phyloP scores from a whole-genome alignment of 208 protist genomes.

The Leishmania amazonensis region DNA sequence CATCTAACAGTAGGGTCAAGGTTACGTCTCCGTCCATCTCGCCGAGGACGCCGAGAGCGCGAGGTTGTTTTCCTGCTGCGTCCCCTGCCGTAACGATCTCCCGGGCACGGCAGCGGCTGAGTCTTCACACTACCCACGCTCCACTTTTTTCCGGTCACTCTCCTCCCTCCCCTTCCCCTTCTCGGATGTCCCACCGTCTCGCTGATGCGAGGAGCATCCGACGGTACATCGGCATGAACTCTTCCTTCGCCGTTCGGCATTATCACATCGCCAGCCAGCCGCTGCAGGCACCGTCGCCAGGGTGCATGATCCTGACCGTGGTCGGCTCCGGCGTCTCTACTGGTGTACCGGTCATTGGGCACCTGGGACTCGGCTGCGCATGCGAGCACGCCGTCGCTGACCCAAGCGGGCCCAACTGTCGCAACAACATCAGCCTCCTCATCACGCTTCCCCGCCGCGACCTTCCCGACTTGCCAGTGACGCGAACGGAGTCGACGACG shows the following conservation, averaged over 20 bases:
- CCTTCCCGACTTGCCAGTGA: not conserved
- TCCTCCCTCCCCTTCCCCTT: not conserved
- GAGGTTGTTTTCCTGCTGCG: too few relatives aligned
- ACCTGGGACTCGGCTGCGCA: conserved; percentile 65
- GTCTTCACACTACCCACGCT: not conserved
- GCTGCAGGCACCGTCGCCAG: conserved; percentile 29
- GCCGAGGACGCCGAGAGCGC: not conserved
- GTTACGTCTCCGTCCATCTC: not conserved
- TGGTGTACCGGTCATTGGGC: conserved; percentile 84
- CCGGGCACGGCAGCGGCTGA: not conserved
- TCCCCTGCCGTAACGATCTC: not conserved
- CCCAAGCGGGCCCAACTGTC: conserved; percentile 63
- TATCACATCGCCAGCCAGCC: conserved; percentile 10
- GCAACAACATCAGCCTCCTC: conserved; percentile 84
- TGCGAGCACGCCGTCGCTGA: conserved; percentile 72
- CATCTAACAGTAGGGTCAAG: not conserved
- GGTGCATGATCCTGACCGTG: conserved; percentile 51
- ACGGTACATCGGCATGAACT: conserved; percentile 6
- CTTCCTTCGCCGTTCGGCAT: conserved; percentile 1
- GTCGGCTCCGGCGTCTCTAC: conserved; percentile 88
- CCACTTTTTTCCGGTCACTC: not conserved
- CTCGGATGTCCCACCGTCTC: not conserved
- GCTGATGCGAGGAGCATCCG: not conserved
- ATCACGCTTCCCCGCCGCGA: conserved; percentile 52
- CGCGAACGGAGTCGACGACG: not conserved